Conservation (phyloP, 2,329 filamentous ascomycete species). For the Ceratocystis papillata region DNA sequence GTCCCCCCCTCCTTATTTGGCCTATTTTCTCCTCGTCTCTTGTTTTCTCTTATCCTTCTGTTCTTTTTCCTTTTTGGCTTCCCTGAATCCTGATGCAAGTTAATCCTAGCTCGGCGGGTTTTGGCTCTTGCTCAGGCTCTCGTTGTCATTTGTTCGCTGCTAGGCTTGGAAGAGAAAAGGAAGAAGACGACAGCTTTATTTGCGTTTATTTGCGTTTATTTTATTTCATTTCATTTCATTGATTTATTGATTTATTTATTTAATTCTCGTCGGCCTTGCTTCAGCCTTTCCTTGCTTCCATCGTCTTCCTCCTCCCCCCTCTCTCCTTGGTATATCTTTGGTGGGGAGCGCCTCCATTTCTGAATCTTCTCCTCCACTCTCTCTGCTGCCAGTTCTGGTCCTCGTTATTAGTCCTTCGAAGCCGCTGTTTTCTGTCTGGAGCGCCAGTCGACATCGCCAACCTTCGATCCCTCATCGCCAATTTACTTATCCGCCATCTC, state of each 20-base stretch:
- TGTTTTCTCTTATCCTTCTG: constrained; percentile 12
- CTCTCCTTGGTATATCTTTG: constrained; percentile 9
- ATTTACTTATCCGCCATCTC: not conserved
- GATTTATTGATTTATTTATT: not conserved
- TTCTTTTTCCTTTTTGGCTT: constrained; percentile 9
- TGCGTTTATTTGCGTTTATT: not conserved
- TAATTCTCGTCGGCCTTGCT: constrained; percentile 6
- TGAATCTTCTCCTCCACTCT: not conserved
- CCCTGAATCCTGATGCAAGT: not conserved
- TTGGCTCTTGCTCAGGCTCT: not conserved
- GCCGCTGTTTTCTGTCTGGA: not conserved
- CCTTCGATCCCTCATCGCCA: not conserved
- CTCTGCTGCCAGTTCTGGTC: not conserved
- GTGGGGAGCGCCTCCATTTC: not conserved
- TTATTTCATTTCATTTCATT: not conserved
- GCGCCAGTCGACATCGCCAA: not conserved
- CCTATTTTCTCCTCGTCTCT: constrained; percentile 6
- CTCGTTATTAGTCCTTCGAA: no score
- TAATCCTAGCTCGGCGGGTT: constrained; percentile 8
- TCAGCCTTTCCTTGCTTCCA: constrained; percentile 4
- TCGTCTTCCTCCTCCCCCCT: not conserved
- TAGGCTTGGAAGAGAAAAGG: no score
- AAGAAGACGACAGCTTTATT: not conserved
- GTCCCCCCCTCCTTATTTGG: constrained; percentile 8
- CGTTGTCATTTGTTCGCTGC: not conserved